These are phyloP conservation scores for Aspergillus vadensis DNA, from an alignment of 2,329 filamentous ascomycete species.

Conservation along the genomic window DNA sequence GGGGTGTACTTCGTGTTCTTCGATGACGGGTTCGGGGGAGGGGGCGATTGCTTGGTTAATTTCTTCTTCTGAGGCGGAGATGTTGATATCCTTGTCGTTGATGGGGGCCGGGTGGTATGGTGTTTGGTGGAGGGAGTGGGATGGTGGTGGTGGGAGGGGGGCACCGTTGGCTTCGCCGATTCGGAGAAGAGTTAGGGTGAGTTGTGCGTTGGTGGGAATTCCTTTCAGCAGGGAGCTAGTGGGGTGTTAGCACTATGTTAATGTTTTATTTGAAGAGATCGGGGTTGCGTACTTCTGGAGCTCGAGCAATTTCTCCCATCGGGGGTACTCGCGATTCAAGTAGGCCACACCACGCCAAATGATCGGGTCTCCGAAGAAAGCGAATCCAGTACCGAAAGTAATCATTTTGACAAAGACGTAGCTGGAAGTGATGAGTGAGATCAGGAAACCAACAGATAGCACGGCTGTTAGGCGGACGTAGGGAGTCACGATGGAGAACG, in stretches of 20 bases:
- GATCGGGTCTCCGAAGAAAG: conserved; percentile 78
- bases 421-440: conserved; percentile 57
- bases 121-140: conserved; percentile 44
- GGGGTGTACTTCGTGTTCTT: not conserved
- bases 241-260: conserved; percentile 18
- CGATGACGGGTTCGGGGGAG: conserved; percentile 36
- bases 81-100: conserved; percentile 56
- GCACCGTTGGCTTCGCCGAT: conserved; percentile 80
- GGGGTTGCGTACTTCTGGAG: conserved; percentile 57
- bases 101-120: conserved; percentile 55
- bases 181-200: conserved; percentile 77
- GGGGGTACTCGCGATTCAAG: conserved; percentile 55
- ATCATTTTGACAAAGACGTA: conserved; percentile 66
- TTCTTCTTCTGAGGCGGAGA: conserved; percentile 66
- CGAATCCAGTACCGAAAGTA: conserved; percentile 69
- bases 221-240: conserved; percentile 71
- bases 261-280: no score
- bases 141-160: conserved; percentile 67
- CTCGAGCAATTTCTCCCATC: conserved; percentile 75
- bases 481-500: conserved; percentile 59
- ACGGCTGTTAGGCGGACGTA: conserved; percentile 58
- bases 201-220: conserved; percentile 82
- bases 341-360: conserved; percentile 62
- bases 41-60: conserved; percentile 63
- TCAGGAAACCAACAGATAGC: conserved; percentile 55